These are phyloP conservation scores for Arctostaphylos glauca DNA, from an alignment of 148 eudicot genomes.

Conservation along the genomic window DNA sequence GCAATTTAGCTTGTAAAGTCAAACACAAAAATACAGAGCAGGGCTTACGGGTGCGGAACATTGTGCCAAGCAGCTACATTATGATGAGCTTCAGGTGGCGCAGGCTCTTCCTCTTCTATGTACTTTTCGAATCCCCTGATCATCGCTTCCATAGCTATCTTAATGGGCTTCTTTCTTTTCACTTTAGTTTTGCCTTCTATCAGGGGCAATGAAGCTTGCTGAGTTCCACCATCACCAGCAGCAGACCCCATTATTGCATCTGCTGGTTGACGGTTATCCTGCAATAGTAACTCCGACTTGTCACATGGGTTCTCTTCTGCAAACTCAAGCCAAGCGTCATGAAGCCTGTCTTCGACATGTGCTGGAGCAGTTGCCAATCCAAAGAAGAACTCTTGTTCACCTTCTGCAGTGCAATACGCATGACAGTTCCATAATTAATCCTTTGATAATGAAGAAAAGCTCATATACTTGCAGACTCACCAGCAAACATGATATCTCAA, in stretches of 20 bases:
- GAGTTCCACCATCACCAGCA: constrained; percentile 78
- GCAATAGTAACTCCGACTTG: constrained; percentile 30
- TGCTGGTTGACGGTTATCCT: constrained; percentile 35
- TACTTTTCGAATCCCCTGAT: constrained; percentile 73
- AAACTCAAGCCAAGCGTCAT: constrained; percentile 98
- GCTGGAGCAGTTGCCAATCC: constrained; percentile 99
- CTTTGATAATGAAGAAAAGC: neutral
- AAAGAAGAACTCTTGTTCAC: constrained; percentile 76
- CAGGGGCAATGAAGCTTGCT: constrained; percentile 40
- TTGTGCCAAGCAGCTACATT: constrained; percentile 99
- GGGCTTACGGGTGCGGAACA: constrained; percentile 95
- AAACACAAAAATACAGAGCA: neutral
- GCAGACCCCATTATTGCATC: constrained; percentile 70
- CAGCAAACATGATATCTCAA: neutral
- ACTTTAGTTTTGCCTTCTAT: constrained; percentile 33
- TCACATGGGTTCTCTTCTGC: constrained; percentile 65
- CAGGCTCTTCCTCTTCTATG: constrained; percentile 51
- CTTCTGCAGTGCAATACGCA: constrained; percentile 36
- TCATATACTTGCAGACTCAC: neutral
- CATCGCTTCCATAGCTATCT: constrained; percentile 93
- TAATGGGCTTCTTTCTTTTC: constrained; percentile 61
- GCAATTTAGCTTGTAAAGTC: constrained; percentile 3
- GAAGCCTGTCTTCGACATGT: constrained; percentile 88
- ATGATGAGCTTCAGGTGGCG: constrained; percentile 44
- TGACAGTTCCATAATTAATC: neutral